Evolutionary conservation across 1,284 basidiomycete species (phyloP), one percentile per base, ranked within the genome.

Genomic region (Cystobasidiaceae sp.): DNA sequence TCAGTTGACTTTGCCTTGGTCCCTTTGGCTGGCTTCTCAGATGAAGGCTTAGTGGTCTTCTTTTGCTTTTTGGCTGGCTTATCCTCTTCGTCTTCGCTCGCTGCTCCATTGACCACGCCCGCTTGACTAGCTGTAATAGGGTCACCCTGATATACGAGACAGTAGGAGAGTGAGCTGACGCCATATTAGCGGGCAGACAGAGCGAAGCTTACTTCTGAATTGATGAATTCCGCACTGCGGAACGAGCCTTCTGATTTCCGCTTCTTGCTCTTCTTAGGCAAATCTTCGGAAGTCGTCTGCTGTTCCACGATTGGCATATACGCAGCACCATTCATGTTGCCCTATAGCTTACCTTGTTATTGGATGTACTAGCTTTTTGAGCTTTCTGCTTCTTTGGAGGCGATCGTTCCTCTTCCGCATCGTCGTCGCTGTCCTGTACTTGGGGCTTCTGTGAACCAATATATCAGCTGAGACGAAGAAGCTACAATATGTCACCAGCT

Each of bases 81-180:
- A 7, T 15, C 50, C 9, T 52, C 52, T 56, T 56, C 61, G 13
- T 21, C 25, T 17, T 45, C 41, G 32, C 51, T 64, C 28, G 4
- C 52, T 23, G 23, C 30, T 19, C 23, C 37, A 28, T 39, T 46
- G 6, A n/a, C 32, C 15, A 51, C 61, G 19, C 61, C 61, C 4
- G 61, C 52, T 49, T 64, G 61, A 55, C 44, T 56, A 25, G 61
- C 51, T 21, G 61, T 19, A 33, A 64, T 56, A 11, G 61, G 61
- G 30, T 64, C 61, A 34, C 61, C 61, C 61, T 64, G 11, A 43
- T 19, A 11, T 44, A 6, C 3, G 41, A 2, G 32, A 44, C 23
- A 41, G 25, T 49, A 15, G 9, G 9, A 48, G 4, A 19, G 28
- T 8, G 13, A 28, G 8, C 28, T 46, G n/a, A 43, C 11, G 25